These are phyloP conservation scores for Cerioporus squamosus DNA, from an alignment of 1,284 basidiomycete species.

Conservation along the genomic window DNA sequence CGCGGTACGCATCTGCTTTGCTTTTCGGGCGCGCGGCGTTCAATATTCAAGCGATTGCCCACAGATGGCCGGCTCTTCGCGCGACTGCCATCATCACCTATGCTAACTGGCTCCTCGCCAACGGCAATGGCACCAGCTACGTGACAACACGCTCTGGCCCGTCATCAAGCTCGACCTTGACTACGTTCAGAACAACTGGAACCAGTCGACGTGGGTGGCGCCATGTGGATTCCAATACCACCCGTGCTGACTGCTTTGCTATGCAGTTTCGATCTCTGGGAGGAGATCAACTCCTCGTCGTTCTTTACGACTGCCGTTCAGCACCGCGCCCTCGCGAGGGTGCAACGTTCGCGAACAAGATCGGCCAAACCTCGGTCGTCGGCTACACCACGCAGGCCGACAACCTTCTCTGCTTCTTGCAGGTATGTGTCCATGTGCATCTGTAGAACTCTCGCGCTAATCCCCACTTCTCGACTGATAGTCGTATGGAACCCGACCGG, in stretches of 20 bases:
- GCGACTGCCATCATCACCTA: constrained; percentile 70
- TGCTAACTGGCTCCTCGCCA: constrained; percentile 64
- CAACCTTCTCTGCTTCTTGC: constrained; percentile 48
- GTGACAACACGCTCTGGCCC: constrained; percentile 67
- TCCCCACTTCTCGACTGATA: constrained; percentile 8
- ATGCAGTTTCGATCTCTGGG: constrained; percentile 55
- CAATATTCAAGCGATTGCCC: not conserved
- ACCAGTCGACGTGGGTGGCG: constrained; percentile 39
- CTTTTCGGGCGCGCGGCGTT: not conserved
- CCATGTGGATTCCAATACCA: too few relatives aligned
- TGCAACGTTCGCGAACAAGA: constrained; percentile 38
- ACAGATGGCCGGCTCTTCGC: constrained; percentile 74
- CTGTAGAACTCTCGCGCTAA: not conserved
- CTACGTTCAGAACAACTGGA: constrained; percentile 56
- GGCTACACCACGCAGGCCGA: constrained; percentile 43
- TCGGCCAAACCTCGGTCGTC: constrained; percentile 40
- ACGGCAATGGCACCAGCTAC: constrained; percentile 52
- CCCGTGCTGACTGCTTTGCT: not conserved
- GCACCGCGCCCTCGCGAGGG: constrained; percentile 50
- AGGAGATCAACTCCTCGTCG: constrained; percentile 48
- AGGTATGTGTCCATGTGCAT: constrained; percentile 30
- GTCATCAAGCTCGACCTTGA: constrained; percentile 70
- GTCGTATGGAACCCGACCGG: constrained; percentile 46
- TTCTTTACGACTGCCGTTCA: constrained; percentile 55
- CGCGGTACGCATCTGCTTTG: constrained; percentile 21